phyloP scores from a whole-genome alignment of 345 rosid species.

The Citrus trifoliata region DNA sequence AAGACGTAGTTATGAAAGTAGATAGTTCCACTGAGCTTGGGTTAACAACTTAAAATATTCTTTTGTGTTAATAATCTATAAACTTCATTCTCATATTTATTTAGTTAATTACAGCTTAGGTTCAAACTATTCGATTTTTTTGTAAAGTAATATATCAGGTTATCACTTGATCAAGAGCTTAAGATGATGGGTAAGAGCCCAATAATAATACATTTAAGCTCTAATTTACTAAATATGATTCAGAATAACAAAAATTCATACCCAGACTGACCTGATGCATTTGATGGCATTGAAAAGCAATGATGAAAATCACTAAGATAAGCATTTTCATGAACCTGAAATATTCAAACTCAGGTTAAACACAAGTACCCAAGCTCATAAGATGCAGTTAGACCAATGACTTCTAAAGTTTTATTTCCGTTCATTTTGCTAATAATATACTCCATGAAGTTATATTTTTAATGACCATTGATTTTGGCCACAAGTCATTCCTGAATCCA shows the following conservation, averaged over 20 bases:
- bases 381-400: neutral
- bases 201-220: neutral
- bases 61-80: neutral
- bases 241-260: constrained; percentile 5
- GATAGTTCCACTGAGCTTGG: neutral
- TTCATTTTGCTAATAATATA: neutral
- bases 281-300: constrained; percentile 80
- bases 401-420: neutral
- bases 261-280: constrained; percentile 56
- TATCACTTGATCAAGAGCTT: neutral
- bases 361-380: constrained; percentile 1
- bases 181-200: neutral
- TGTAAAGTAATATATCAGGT: neutral
- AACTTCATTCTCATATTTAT: neutral
- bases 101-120: neutral
- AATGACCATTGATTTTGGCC: neutral
- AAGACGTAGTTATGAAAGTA: neutral
- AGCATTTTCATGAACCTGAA: constrained; percentile 96
- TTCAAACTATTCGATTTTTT: neutral
- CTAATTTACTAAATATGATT: neutral
- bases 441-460: neutral
- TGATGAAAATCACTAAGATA: constrained; percentile 90
- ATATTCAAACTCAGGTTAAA: constrained; percentile 15
- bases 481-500: neutral
- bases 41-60: neutral